Base-by-base conservation (phyloP, 2,329 filamentous ascomycete species). In the Plenodomus biglobosus region DNA sequence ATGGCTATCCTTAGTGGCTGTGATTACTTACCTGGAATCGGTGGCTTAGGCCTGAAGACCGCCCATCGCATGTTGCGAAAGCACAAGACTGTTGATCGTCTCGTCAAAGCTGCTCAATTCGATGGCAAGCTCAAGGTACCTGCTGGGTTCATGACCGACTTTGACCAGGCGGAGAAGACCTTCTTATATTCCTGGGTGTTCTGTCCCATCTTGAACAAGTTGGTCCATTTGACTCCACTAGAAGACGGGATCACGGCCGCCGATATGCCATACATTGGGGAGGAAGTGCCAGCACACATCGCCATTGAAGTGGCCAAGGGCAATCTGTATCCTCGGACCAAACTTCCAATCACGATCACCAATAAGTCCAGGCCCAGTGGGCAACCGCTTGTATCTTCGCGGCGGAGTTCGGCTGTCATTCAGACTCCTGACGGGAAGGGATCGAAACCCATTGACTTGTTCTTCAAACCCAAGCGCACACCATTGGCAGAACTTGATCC, bases 1-100 rank as follows among this genome's bases (percentile, higher is more conserved):
- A 99, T 99, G 94, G 90, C 92, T 35, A 99, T 99, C 58, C 75
- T 99, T 50, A 96, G 91, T 67, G 94, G 94, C 7, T 99, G 94
- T 68, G 94, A 99, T 69, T 99, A 99, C 70, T 80, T 97, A n/a
- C 78, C 86, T 2, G 88, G 87, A 49, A 88, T 99, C 53, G 86
- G 84, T 47, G 87, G 87, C 42, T 84, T 99, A 72, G 94, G 94
- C 0, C 73, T 99, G 46, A 97, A 96, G 77, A 97, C 92, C 5
- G 92, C 94, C 0, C 88, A 99, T 72, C 85, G 91, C 38, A 83
- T 94, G 76, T 81, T 99, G 50, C 85, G 92, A 50, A 96, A 95
- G 71, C 84, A 96, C 75, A 96, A 92, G 71, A 89, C 84, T 0
- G 82, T 94, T 5, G 92, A 97, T 43, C 86, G 85, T 49, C 81